Base-by-base conservation (phyloP, 805 yeast species). In the Suhomyces sp. region DNA sequence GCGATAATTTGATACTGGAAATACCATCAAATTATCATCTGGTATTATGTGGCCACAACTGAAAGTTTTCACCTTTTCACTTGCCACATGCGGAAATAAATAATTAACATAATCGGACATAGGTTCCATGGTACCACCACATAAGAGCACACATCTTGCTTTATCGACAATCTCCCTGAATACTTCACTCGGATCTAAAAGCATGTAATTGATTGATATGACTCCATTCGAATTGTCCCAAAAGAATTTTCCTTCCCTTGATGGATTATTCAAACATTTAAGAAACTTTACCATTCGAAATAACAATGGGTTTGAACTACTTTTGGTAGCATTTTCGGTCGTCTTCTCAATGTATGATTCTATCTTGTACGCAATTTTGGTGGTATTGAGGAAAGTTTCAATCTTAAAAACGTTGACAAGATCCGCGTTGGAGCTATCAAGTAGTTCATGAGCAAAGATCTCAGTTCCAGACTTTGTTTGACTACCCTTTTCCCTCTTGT, bases 91-190 rank as follows among this genome's bases (percentile, higher is more conserved):
- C 0, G 95, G 95, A 32, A 86, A 77, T 23, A 88, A 59, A 43
- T 71, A 76, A n/a, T 76, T 65, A 5, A 72, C 58, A 53, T 80
- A 84, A 44, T 90, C 96, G n/a, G 68, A 51, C 21, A 80, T 67
- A 0, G 97, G 97, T 52, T 85, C 91, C 96, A 88, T 87, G 0
- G 98, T 90, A 10, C 98, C 98, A 22, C 98, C 98, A 2, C 96
- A 93, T 3, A 90, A 54, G 2, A 91, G 65, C 0, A 90, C 83
- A 55, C 90, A 81, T 44, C 70, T 70, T 0, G 88, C 70, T 10
- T 77, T 73, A 3, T 77, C 77, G 0, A 86, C 76, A 3, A 91
- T 67, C 2, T 79, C 81, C 35, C 70, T 65, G 52, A 90, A 87
- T 3, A 76, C 66, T 31, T 75, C 76, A 36, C 87, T 78, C 3